phyloP scores from a whole-genome alignment of 78 protist genomes.

The Dictyostelium intermedium region DNA sequence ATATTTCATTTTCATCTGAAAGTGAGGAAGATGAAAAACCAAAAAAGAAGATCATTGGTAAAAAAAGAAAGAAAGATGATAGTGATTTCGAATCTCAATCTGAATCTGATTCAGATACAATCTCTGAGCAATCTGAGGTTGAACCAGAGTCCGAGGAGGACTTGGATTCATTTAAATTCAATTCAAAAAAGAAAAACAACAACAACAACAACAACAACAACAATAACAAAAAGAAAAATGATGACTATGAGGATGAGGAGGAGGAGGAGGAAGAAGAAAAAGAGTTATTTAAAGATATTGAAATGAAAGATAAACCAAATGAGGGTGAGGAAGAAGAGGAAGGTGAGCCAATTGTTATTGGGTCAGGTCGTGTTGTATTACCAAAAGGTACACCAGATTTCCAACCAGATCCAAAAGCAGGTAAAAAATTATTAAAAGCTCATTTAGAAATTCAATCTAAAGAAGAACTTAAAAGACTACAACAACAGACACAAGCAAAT shows the following conservation, averaged over 20 bases:
- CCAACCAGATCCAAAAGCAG: conserved; percentile 10
- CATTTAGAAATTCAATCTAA: background rate
- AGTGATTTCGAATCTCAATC: conserved; percentile 25
- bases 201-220: background rate
- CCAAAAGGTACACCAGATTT: conserved; percentile 58
- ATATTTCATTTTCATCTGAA: background rate
- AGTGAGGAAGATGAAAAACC: background rate
- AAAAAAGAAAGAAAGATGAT: conserved; percentile 57
- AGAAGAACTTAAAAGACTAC: background rate
- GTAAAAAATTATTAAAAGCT: conserved; percentile 18
- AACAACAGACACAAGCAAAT: background rate
- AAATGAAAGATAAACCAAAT: background rate
- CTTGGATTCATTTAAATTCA: background rate
- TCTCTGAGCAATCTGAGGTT: background rate
- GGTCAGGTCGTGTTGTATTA: conserved; percentile 6
- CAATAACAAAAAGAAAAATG: background rate
- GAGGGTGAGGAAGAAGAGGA: background rate
- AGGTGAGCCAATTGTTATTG: background rate
- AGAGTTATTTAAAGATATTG: background rate
- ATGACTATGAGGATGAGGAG: background rate
- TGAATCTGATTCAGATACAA: background rate
- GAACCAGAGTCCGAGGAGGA: background rate
- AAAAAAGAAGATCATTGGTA: background rate
- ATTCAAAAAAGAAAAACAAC: background rate
- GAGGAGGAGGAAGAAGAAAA: background rate